Evolutionary conservation across 1,284 basidiomycete genomes (phyloP).

Genomic region (Mycena citricolor): DNA sequence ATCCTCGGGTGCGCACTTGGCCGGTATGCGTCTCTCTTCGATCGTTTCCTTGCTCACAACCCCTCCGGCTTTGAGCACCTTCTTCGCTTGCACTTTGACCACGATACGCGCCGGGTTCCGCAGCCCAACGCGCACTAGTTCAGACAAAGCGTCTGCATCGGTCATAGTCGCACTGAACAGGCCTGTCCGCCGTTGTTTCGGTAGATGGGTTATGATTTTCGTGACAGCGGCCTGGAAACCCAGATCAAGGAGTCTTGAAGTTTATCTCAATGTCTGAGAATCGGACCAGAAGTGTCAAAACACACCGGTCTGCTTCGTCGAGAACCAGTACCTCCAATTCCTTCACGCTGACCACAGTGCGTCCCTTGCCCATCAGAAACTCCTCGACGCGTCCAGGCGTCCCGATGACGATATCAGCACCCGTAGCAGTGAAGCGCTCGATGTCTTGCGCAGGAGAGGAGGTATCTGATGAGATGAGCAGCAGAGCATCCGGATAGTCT

Average conservation of each 20-base stretch:
- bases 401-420: slow-evolving; percentile 85
- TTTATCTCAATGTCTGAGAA: slow-evolving; percentile 10
- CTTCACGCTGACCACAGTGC: slow-evolving; percentile 67
- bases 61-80: slow-evolving; percentile 29
- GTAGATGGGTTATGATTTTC: slow-evolving; percentile 85
- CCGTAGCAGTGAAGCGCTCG: slow-evolving; percentile 67
- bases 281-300: slow-evolving; percentile 3
- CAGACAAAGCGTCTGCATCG: slow-evolving; percentile 87
- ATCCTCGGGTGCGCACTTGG: slow-evolving; percentile 55
- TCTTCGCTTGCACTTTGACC: slow-evolving; percentile 92
- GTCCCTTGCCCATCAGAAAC: slow-evolving; percentile 79
- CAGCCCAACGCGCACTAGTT: slow-evolving; percentile 89
- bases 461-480: slow-evolving; percentile 83
- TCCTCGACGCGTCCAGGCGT: slow-evolving; percentile 97
- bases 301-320: slow-evolving; percentile 94
- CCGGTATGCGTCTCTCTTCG: slow-evolving; percentile 80
- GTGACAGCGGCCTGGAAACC: slow-evolving; percentile 79
- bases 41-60: slow-evolving; percentile 41
- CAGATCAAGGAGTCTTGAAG: slow-evolving; percentile 76
- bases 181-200: slow-evolving; percentile 96
- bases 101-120: slow-evolving; percentile 93
- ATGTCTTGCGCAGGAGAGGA: slow-evolving; percentile 78
- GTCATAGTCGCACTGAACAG: slow-evolving; percentile 99
- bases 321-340: slow-evolving; percentile 90
- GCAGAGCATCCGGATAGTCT: slow-evolving; percentile 65